phyloP scores from a whole-genome alignment of 495 filamentous ascomycete species.

The Sphaerosporella brunnea region DNA sequence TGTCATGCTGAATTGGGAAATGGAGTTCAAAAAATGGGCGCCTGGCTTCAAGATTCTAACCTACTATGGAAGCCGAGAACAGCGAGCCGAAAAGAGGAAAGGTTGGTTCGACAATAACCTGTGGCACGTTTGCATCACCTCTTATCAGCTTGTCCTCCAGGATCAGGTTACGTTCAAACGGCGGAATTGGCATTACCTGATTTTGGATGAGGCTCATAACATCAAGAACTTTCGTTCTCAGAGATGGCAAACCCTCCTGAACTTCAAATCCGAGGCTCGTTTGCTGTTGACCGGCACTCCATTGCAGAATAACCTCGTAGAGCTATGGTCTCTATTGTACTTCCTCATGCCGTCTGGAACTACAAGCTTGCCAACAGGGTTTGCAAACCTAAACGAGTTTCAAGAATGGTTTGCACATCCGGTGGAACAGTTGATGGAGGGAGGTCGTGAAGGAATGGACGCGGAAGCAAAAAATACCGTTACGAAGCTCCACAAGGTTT shows the following conservation, averaged over 20 bases:
- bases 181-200: constrained; percentile 93
- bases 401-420: constrained; percentile 85
- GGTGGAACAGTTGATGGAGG: constrained; percentile 86
- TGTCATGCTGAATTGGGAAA: constrained; percentile 99
- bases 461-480: constrained; percentile 79
- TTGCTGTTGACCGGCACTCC: constrained; percentile 89
- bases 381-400: constrained; percentile 80
- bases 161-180: constrained; percentile 87
- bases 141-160: constrained; percentile 86
- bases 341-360: constrained; percentile 86
- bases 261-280: constrained; percentile 70
- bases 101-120: constrained; percentile 80
- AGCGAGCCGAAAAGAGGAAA: constrained; percentile 72
- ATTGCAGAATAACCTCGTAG: constrained; percentile 89
- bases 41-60: constrained; percentile 96
- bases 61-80: constrained; percentile 87
- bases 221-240: constrained; percentile 99
- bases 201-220: constrained; percentile 96
- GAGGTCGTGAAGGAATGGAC: constrained; percentile 81
- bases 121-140: constrained; percentile 95
- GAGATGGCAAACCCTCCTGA: constrained; percentile 85
- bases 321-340: constrained; percentile 92
- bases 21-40: constrained; percentile 99
- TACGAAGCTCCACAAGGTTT: constrained; percentile 74
- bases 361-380: constrained; percentile 56